Evolutionary conservation across 352 stramenopile genomes (phyloP).

Genomic region (Saprolegnia parasitica): DNA sequence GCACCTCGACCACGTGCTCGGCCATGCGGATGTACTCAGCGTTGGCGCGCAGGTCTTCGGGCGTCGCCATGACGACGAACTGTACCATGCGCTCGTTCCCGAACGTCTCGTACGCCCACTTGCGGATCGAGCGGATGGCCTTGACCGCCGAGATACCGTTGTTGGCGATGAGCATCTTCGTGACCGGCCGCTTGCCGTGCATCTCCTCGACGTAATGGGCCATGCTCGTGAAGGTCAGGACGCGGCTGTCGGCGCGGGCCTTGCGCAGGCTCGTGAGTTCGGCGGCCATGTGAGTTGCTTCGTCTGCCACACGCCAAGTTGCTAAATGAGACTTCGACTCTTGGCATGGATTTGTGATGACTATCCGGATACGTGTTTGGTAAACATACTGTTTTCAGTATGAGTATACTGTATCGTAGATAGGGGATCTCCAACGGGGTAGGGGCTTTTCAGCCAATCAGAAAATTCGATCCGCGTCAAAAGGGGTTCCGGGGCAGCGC

Average conservation of each 20-base stretch:
- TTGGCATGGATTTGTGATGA: constrained; percentile 14
- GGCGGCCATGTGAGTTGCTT: constrained; percentile 6
- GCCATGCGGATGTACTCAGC: constrained; percentile 99
- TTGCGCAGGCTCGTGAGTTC: constrained; percentile 24
- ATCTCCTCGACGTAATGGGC: constrained; percentile 90
- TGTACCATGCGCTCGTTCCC: constrained; percentile 89
- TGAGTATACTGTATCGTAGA: not conserved
- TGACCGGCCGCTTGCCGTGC: constrained; percentile 88
- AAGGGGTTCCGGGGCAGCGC: not conserved
- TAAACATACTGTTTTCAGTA: constrained; percentile 7
- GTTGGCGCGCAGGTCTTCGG: constrained; percentile 98
- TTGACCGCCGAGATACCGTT: constrained; percentile 99
- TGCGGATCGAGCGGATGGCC: constrained; percentile 97
- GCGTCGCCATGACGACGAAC: constrained; percentile 99
- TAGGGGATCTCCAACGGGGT: not conserved
- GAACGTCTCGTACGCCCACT: constrained; percentile 99
- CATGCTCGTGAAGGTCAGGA: constrained; percentile 74
- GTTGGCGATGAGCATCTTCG: constrained; percentile 98
- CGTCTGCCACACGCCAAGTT: constrained; percentile 20
- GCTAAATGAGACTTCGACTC: constrained; percentile 11
- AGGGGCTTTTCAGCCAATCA: not conserved
- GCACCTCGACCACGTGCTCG: constrained; percentile 99
- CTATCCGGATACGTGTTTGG: constrained; percentile 13
- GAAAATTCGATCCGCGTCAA: not conserved
- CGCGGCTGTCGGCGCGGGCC: constrained; percentile 27